Percentiles rank a stretch among this genome's conserved stretches.
Conservation (phyloP, 371 early-diverging fungal species). For the Mucor saturninus region DNA sequence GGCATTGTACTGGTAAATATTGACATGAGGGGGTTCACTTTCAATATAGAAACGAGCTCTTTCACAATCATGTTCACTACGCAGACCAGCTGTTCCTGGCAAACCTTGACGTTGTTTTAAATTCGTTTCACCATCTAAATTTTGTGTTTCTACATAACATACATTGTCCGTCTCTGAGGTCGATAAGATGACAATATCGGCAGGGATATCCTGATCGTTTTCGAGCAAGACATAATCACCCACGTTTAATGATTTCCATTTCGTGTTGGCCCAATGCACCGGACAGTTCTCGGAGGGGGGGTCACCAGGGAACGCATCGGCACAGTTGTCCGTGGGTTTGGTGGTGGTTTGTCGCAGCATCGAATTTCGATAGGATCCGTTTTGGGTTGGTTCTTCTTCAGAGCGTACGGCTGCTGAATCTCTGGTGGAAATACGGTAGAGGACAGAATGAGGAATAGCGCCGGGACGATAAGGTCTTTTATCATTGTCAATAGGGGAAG, state of each 20-base stretch:
- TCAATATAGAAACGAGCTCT: constrained; percentile 68
- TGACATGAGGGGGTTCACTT: constrained; percentile 80
- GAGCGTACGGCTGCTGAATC: constrained; percentile 20
- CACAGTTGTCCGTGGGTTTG: constrained; percentile 18
- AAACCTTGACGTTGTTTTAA: constrained; percentile 68
- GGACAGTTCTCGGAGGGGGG: constrained; percentile 33
- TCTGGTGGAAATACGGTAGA: constrained; percentile 38
- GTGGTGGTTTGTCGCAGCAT: constrained; percentile 22
- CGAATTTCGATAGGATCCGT: not conserved
- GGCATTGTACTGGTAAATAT: constrained; percentile 78
- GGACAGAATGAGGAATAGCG: constrained; percentile 53
- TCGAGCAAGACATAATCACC: constrained; percentile 90
- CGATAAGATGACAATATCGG: constrained; percentile 77
- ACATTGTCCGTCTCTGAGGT: constrained; percentile 67
- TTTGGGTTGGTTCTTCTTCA: constrained; percentile 13
- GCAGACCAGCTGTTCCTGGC: constrained; percentile 40
- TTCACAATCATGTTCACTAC: constrained; percentile 59
- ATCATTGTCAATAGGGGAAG: constrained; percentile 5
- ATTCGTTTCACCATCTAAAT: constrained; percentile 89
- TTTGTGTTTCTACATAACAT: constrained; percentile 84
- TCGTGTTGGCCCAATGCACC: constrained; percentile 30
- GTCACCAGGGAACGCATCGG: constrained; percentile 29
- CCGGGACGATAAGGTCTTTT: constrained; percentile 51
- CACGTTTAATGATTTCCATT: constrained; percentile 87
- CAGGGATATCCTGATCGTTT: constrained; percentile 92